Base-by-base conservation (phyloP, 768 basidiomycete species). In the Peribolospora baueri region DNA sequence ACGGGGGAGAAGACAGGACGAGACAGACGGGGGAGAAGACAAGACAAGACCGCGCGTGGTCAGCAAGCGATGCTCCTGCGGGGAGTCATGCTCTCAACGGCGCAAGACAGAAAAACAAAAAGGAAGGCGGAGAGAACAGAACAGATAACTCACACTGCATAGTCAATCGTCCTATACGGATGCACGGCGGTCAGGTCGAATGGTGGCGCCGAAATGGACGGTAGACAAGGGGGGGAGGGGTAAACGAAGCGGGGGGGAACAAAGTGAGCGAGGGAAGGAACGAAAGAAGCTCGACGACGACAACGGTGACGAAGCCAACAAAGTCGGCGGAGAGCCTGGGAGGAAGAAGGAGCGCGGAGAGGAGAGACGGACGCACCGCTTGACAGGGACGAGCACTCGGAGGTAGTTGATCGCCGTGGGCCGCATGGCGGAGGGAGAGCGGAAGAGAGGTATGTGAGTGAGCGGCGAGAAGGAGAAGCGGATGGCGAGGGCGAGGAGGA, bases 331-430 rank as follows among this genome's bases (percentile, higher is more conserved):
- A 25, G 25, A 25, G 25, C 25, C 25, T 25, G 25, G 25, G 25
- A 25, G 25, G 25, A 25, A 25, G 25, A 25, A 25, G 25, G 25
- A 25, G 25, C 25, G 25, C 25, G 46, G 46, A 10, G 10, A 14
- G 38, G 48, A 8, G 25, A 25, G 25, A 25, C 41, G 38, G 8
- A 46, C 52, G n/a, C 63, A 84, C 78, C 90, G 75, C 72, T 97
- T 97, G 51, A 95, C 78, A 37, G 90, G 90, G 5, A 95, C 88
- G 52, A 97, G 79, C 55, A 95, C 80, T 69, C 90, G 84, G 62
- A 95, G 73, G 59, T 84, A 71, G 50, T 78, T 74, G 13, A 71
- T 69, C 45, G 79, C 68, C 46, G 84, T 77, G 7, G 86, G 80
- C 60, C 80, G 75, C 87, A 88, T 91, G 7, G 7, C 59, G 59